Evolutionary conservation across 768 basidiomycete species (phyloP).

Genomic region (Terana coerulea): DNA sequence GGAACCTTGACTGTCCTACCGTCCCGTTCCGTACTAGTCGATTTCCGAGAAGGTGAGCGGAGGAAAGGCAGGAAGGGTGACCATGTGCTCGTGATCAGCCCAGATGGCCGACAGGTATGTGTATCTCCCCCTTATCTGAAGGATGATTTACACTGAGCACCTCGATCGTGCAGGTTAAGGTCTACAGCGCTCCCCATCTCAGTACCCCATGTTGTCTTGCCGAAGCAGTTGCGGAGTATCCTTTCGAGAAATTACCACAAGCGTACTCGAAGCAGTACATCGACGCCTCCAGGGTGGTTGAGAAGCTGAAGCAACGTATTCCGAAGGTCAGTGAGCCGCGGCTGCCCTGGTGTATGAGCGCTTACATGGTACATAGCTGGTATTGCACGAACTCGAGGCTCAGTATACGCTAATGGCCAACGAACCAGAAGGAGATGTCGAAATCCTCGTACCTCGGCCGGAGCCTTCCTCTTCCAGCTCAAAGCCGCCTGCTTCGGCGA

Average conservation of each 20-base stretch:
- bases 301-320: constrained; percentile 49
- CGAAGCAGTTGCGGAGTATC: constrained; percentile 36
- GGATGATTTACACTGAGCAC: neutral
- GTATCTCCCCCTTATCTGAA: neutral
- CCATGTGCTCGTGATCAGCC: constrained; percentile 41
- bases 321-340: constrained; percentile 37
- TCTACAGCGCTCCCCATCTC: constrained; percentile 47
- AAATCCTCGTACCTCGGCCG: constrained; percentile 31
- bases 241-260: constrained; percentile 35
- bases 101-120: constrained; percentile 36
- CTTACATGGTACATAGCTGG: constrained; percentile 30
- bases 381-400: constrained; percentile 33
- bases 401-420: constrained; percentile 54
- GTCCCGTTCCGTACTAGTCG: constrained; percentile 46
- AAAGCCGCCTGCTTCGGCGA: neutral
- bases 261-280: constrained; percentile 43
- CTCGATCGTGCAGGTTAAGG: constrained; percentile 32
- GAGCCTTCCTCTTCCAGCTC: neutral
- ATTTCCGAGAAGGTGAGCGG: constrained; percentile 53
- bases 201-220: constrained; percentile 46
- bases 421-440: constrained; percentile 43
- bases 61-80: constrained; percentile 41
- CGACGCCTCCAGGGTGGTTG: constrained; percentile 40
- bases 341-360: neutral
- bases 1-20: constrained; percentile 50